Evolutionary conservation across 177 flowering plant species (phyloP), one percentile per base, ranked within the genome.

Genomic region (Telopea speciosissima): DNA sequence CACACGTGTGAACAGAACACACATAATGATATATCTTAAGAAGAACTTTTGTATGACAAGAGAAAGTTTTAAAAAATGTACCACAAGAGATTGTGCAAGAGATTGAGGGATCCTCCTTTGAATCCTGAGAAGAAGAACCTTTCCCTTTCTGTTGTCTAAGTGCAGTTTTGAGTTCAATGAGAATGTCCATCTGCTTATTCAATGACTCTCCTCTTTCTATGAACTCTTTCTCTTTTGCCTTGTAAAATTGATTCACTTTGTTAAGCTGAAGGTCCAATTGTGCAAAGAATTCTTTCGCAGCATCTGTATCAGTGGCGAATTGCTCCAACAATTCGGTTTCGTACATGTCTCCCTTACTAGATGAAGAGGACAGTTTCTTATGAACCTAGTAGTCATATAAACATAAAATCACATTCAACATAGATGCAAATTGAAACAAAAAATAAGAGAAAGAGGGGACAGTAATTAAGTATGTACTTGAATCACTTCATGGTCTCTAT

Each of bases 241-340:
- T 86, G 77, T 83, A 95, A 72, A 95, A 95, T 66, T 91, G 91
- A 68, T 92, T 95, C 75, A 95, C 99, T 68, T 91, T 95, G 83
- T 92, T 91, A 2, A 92, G 96, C 67, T 95, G 97, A 54, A 65
- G 79, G 72, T 95, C 99, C 78, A 92, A 75, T 66, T 83, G 75
- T 3, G 84, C 67, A 59, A 95, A 95, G 65, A 92, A 95, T 33
- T 84, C 96, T 26, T 74, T 79, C 1, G 92, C 85, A 16, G 92
- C 90, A 59, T 88, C 87, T 10, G 83, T 81, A 69, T 92, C 93
- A 0, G 80, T 83, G 21, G 80, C 85, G 14, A 95, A 87, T 49
- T 89, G 90, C 76, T 95, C 99, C 0, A 90, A 76, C 83, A 95
- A 74, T 73, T 91, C 94, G 0, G 97, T 95, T 81, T 91, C 91